Conservation (phyloP, 139 green algal genomes). For the Coelastrella sp. region DNA sequence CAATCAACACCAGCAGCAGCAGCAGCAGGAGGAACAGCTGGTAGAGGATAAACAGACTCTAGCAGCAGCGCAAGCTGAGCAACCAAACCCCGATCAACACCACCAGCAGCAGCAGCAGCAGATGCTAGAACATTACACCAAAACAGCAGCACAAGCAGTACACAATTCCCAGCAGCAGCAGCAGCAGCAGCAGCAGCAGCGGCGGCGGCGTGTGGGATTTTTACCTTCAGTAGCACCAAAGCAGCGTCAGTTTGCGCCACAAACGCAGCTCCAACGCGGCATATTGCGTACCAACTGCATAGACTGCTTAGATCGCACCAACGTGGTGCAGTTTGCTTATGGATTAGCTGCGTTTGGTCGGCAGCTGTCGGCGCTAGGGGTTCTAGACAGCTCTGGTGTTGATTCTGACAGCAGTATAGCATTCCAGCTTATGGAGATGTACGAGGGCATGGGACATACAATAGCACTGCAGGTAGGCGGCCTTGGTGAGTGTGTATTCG, state of each 20-base stretch:
- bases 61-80: too few relatives aligned
- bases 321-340: conserved; percentile 54
- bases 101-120: conserved; percentile 18
- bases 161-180: neutral
- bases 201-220: too few relatives aligned
- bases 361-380: conserved; percentile 40
- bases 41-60: too few relatives aligned
- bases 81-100: neutral
- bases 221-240: conserved; percentile 21
- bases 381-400: conserved; percentile 19
- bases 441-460: conserved; percentile 92
- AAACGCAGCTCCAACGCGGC: conserved; percentile 69
- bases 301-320: conserved; percentile 93
- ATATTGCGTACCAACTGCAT: conserved; percentile 97
- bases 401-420: conserved; percentile 67
- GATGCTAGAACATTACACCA: neutral
- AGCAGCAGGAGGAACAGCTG: conserved; percentile 16
- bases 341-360: conserved; percentile 45
- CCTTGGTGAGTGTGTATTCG: neutral
- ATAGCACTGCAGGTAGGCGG: conserved; percentile 74
- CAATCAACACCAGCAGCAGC: neutral
- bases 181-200: too few relatives aligned
- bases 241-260: conserved; percentile 12
- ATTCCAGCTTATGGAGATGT: conserved; percentile 90
- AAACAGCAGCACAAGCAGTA: neutral